Evolutionary conservation across 116 monocot genomes (phyloP), one percentile per base, ranked within the genome.

Genomic region (Iris pallida): DNA sequence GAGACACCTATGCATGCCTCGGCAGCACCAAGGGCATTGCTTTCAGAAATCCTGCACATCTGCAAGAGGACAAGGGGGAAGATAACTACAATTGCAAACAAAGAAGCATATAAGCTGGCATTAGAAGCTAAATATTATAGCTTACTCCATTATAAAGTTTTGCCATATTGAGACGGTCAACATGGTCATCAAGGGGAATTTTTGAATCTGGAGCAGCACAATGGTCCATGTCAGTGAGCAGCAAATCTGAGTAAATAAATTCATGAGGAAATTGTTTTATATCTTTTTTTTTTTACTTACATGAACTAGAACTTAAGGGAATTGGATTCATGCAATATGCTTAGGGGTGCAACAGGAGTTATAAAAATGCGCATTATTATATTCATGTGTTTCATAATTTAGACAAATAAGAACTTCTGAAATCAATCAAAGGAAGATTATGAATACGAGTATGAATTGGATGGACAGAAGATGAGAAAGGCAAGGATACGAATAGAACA

Each of bases 141-240:
- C 68, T 71, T 79, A 94, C 94, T 73, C 80, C 69, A 66, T 94
- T 94, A 43, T 90, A 89, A 6, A 87, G 71, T 15, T 59, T 41
- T 16, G 76, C 62, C 63, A 82, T 70, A 16, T 80, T 71, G 53
- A 70, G 8, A 8, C 80, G 72, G 6, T 73, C 80, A 53, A 61
- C 20, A 53, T 76, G 63, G 67, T 47, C 20, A 57, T 82, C 77
- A 53, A 44, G 55, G 4, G 64, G 73, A 65, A 76, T 75, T 47
- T 70, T 72, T 16, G 56, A 18, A 68, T 59, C 82, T 42, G 52
- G n/a, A 68, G 59, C 89, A 84, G 90, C 55, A 77, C 52, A 16
- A 2, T 43, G 0, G 44, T 59, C 20, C 7, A 42, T 46, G 59
- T 75, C 30, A 77, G 42, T 54, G 61, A 75, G 7, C 44, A 16